A percentile compares a stretch with the other conserved stretches of the same genome.
Conservation (phyloP, 148 eudicot genomes). For the Arctostaphylos glauca region DNA sequence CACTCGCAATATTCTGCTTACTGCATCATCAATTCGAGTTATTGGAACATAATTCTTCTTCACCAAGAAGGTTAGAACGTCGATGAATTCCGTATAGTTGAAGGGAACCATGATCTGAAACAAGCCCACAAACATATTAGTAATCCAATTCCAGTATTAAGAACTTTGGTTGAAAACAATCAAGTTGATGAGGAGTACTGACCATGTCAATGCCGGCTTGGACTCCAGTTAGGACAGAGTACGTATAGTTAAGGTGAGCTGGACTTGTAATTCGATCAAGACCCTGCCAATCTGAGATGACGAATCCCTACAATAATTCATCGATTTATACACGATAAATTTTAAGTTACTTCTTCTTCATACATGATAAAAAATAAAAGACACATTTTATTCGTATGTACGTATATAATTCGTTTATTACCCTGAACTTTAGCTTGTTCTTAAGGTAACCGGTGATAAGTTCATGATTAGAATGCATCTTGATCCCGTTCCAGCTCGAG, state of each 20-base stretch:
- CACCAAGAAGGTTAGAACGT: not conserved
- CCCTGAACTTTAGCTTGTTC: constrained; percentile 25
- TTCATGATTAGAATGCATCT: constrained; percentile 28
- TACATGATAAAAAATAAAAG: not conserved
- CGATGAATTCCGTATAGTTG: constrained; percentile 4
- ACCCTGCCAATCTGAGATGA: not conserved
- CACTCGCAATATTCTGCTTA: not conserved
- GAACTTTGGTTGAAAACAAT: too few species aligned
- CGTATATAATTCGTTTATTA: not conserved
- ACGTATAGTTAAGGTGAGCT: not conserved
- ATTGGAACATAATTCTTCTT: not conserved
- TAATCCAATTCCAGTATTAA: too few species aligned
- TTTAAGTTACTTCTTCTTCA: not conserved
- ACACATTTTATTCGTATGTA: not conserved
- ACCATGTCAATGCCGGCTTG: constrained; percentile 11
- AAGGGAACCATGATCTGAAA: not conserved
- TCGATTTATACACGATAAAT: not conserved
- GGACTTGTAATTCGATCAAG: constrained; percentile 5
- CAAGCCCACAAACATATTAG: not conserved
- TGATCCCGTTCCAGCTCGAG: constrained; percentile 33
- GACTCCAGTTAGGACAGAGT: not conserved
- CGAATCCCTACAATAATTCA: not conserved
- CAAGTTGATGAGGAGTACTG: not conserved
- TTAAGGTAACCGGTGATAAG: constrained; percentile 28
- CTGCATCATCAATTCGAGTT: not conserved